A percentile compares a stretch with the other conserved stretches of the same genome.
phyloP scores from a whole-genome alignment of 768 basidiomycete genomes.

The Suillus paluster region DNA sequence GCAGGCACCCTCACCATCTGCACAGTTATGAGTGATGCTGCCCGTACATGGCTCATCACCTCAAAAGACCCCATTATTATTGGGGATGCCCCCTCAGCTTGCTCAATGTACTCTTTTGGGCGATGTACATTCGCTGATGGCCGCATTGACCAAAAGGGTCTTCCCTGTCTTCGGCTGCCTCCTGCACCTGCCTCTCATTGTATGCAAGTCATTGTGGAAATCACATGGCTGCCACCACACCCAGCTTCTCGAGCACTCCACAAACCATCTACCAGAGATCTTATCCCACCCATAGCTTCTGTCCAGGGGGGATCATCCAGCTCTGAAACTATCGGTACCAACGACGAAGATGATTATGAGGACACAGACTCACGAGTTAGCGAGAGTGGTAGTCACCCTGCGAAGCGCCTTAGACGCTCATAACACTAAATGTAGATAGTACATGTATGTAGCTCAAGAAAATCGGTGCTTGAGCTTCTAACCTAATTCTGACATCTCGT shows the following conservation, averaged over 20 bases:
- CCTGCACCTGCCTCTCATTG: background rate
- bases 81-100: too few relatives aligned
- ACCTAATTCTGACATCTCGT: background rate
- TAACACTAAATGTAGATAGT: background rate
- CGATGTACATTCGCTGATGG: too few relatives aligned
- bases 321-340: too few relatives aligned
- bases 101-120: too few relatives aligned
- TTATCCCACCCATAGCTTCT: background rate
- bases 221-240: background rate
- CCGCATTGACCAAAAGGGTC: too few relatives aligned
- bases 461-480: background rate
- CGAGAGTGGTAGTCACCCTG: too few relatives aligned
- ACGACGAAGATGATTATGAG: too few relatives aligned
- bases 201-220: background rate
- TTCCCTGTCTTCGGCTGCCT: background rate
- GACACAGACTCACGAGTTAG: too few relatives aligned
- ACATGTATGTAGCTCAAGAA: background rate
- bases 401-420: too few relatives aligned
- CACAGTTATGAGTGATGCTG: background rate
- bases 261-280: background rate
- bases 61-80: background rate
- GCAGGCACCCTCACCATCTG: background rate
- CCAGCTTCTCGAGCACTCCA: background rate
- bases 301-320: background rate
- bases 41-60: background rate